These are phyloP conservation scores for Neostapfia colusana DNA, from an alignment of 176 grass and related monocot genomes.

Conservation along the genomic window DNA sequence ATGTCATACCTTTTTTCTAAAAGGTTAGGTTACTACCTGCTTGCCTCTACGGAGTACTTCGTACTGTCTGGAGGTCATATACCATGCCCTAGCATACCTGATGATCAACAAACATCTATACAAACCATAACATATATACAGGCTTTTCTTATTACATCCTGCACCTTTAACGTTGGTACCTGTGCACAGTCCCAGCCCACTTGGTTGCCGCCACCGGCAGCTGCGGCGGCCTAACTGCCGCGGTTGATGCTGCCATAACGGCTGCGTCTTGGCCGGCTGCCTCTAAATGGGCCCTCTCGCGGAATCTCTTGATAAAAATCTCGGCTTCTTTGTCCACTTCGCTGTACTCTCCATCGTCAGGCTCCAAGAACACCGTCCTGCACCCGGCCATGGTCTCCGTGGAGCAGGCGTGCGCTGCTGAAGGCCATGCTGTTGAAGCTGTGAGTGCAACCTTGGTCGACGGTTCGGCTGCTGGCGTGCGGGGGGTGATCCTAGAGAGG, in stretches of 20 bases:
- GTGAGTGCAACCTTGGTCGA: background rate
- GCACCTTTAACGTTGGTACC: background rate
- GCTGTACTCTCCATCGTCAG: background rate
- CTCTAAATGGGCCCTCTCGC: constrained; percentile 6
- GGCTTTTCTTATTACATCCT: too few species aligned
- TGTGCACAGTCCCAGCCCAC: background rate
- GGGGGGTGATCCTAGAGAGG: constrained; percentile 6
- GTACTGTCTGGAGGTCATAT: too few species aligned
- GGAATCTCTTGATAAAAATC: constrained; percentile 15
- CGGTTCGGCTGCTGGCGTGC: background rate
- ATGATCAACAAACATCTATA: too few species aligned
- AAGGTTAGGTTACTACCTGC: too few species aligned
- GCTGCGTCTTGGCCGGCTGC: background rate
- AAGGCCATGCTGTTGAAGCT: background rate
- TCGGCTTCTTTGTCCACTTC: constrained; percentile 18
- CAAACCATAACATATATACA: too few species aligned
- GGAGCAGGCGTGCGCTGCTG: background rate
- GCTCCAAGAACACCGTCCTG: constrained; percentile 13
- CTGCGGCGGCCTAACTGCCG: background rate
- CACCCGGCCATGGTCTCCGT: constrained; percentile 6
- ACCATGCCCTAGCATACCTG: too few species aligned
- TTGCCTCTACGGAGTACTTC: too few species aligned
- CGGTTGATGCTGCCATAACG: background rate
- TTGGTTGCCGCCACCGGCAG: background rate
- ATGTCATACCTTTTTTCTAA: too few species aligned